A percentile compares a stretch with the other conserved stretches of the same genome.
phyloP scores from a whole-genome alignment of 805 yeast species.

The Priceomyces carsonii region DNA sequence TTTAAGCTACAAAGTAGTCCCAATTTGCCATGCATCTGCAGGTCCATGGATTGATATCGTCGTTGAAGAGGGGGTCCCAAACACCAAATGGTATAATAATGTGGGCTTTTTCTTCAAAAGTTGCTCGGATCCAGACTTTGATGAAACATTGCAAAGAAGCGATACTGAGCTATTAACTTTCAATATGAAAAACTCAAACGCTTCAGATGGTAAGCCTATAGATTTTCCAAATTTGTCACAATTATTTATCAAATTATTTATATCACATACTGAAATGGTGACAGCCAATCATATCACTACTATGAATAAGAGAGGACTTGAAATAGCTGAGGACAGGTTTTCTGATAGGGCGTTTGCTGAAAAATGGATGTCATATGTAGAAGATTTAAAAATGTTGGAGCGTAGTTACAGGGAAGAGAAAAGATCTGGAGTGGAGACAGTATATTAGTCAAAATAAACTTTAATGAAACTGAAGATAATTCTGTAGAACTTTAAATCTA shows the following conservation, averaged over 20 bases:
- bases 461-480: no score
- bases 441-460: slow-evolving; percentile 19
- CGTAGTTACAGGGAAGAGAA: slow-evolving; percentile 26
- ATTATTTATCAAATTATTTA: slow-evolving; percentile 45
- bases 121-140: slow-evolving; percentile 69
- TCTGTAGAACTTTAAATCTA: no score
- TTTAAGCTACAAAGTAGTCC: slow-evolving; percentile 80
- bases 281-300: slow-evolving; percentile 32
- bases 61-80: slow-evolving; percentile 12
- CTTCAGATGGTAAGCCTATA: slow-evolving; percentile 1
- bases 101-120: slow-evolving; percentile 83
- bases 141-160: slow-evolving; percentile 9
- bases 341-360: slow-evolving; percentile 58
- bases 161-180: slow-evolving; percentile 6
- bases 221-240: slow-evolving; percentile 50
- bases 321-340: slow-evolving; percentile 53
- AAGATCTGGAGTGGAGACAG: slow-evolving; percentile 26
- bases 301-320: slow-evolving; percentile 48
- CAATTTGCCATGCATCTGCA: slow-evolving; percentile 91
- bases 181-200: slow-evolving; percentile 13
- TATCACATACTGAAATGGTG: slow-evolving; percentile 27
- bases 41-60: slow-evolving; percentile 93
- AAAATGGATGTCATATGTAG: slow-evolving; percentile 47
- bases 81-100: slow-evolving; percentile 36
- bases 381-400: slow-evolving; percentile 22